These are phyloP conservation scores for Parascedosporium putredinis DNA, from an alignment of 2,329 filamentous ascomycete genomes.

Conservation along the genomic window DNA sequence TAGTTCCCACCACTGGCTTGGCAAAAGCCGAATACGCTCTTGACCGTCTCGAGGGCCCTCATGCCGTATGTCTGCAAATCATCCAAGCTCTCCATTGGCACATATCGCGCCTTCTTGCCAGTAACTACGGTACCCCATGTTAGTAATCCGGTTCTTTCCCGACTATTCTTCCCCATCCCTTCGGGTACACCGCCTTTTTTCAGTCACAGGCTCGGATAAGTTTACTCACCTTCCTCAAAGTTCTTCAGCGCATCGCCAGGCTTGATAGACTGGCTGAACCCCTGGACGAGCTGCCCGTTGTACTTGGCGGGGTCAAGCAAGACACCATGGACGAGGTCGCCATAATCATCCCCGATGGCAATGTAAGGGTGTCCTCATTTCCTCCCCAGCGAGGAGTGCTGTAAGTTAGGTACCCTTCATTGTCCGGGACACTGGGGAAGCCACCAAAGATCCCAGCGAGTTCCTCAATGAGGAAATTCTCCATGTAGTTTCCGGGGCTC, in stretches of 20 bases:
- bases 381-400: conserved; percentile 28
- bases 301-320: conserved; percentile 28
- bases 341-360: conserved; percentile 29
- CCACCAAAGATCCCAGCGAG: conserved; percentile 26
- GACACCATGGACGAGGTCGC: conserved; percentile 33
- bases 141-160: background rate
- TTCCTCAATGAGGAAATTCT: conserved; percentile 27
- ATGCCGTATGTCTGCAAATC: conserved; percentile 22
- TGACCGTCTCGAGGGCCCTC: conserved; percentile 23
- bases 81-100: conserved; percentile 21
- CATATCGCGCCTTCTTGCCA: conserved; percentile 21
- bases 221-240: conserved; percentile 21
- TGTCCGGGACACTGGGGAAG: conserved; percentile 25
- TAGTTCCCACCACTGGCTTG: conserved; percentile 23
- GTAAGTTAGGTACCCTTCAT: conserved; percentile 26
- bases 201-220: too few relatives aligned
- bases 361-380: conserved; percentile 26
- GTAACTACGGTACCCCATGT: conserved; percentile 17
- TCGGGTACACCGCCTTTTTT: too few relatives aligned
- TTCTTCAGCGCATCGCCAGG: conserved; percentile 19
- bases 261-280: conserved; percentile 23
- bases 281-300: conserved; percentile 25
- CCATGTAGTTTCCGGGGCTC: conserved; percentile 30
- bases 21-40: conserved; percentile 25
- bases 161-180: too few relatives aligned